phyloP scores from a whole-genome alignment of 139 green algal species.

The Mesostigma viride region DNA sequence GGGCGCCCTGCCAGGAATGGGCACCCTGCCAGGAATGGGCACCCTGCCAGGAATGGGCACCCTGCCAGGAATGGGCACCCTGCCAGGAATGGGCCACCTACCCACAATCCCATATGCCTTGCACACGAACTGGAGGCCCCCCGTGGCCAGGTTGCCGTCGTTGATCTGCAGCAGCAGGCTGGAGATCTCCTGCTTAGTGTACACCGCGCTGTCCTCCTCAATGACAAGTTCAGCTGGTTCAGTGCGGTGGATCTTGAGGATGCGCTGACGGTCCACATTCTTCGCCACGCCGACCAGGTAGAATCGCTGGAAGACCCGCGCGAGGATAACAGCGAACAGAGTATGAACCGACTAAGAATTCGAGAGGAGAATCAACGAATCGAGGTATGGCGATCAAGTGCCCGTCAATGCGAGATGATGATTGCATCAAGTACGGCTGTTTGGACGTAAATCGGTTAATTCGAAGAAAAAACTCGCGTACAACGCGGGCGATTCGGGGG shows the following conservation, averaged over 20 bases:
- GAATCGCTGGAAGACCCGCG: constrained; percentile 27
- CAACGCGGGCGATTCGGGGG: too few species aligned
- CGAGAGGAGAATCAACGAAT: too few species aligned
- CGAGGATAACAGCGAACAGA: too few species aligned
- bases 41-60: neutral
- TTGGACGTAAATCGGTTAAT: too few species aligned
- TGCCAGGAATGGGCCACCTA: constrained; percentile 8
- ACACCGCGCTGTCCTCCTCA: constrained; percentile 21
- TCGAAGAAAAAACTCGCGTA: too few species aligned
- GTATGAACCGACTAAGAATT: too few species aligned
- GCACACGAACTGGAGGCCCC: constrained; percentile 29
- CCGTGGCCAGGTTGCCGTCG: constrained; percentile 22
- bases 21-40: neutral
- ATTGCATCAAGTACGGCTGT: too few species aligned
- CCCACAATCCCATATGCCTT: constrained; percentile 36
- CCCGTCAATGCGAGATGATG: too few species aligned
- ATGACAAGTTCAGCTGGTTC: constrained; percentile 30
- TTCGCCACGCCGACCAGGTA: constrained; percentile 32
- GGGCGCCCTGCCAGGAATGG: neutral
- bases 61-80: neutral
- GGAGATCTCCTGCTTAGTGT: constrained; percentile 20
- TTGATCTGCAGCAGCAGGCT: constrained; percentile 19
- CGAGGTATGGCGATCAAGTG: too few species aligned
- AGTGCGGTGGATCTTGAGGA: constrained; percentile 35
- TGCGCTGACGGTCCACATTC: constrained; percentile 22